Base-by-base conservation (phyloP, 352 stramenopile genomes). In the Pythium plurisporium region DNA sequence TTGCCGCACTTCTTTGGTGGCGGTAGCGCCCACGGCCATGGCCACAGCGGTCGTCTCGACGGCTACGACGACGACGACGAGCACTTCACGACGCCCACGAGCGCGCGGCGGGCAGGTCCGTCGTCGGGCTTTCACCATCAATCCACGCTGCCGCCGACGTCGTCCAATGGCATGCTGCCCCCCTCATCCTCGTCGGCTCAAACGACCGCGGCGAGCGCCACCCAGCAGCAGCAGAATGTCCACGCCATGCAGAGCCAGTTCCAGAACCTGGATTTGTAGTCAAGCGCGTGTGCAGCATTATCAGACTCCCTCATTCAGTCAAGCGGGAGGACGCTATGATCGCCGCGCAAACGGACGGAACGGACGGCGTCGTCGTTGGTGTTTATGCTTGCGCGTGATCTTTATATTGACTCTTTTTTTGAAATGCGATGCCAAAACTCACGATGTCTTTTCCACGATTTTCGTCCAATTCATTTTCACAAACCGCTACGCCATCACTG, bases 191-290 rank as follows among this genome's bases (percentile, higher is more conserved):
- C 47, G 48, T 59, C 47, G 4, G 44, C 41, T 27, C 36, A 51
- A 22, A 53, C 58, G 48, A n/a, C 55, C 69, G 33, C 58, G 68
- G 49, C 72, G 79, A 60, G 68, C 76, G 65, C 71, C 65, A 43
- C 55, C 27, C 48, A 69, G 48, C 60, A 67, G 26, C 61, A 63
- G 45, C 61, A 68, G 47, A 64, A 63, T 31, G 26, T 69, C 48
- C 54, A 69, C 43, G 62, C 62, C 48, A 64, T 69, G 62, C 62
- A 69, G 50, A 57, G 40, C 49, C 62, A 69, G 62, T 69, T 88
- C 70, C 80, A 90, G 62, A 88, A 90, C 64, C 61, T 88, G 69
- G 80, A 90, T 62, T 70, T 90, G 75, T 90, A 86, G 76, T 58
- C 36, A 64, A 61, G 55, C 46, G 60, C 62, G 49, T 62, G 59